These are phyloP conservation scores for Earliella scabrosa DNA, from an alignment of 1,284 basidiomycete species.

Conservation along the genomic window DNA sequence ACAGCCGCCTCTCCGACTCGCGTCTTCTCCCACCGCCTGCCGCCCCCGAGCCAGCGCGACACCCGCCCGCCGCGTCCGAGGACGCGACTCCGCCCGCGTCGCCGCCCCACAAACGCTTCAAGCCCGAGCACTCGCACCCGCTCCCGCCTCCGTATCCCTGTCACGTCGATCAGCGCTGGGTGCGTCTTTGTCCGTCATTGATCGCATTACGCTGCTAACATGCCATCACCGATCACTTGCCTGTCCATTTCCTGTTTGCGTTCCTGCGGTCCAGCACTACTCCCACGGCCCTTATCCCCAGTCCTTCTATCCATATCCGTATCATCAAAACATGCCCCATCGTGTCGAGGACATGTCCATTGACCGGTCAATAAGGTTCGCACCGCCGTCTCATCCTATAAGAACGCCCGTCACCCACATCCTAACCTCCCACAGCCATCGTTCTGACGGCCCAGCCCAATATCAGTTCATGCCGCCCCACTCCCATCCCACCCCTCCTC, in stretches of 20 bases:
- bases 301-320: conserved; percentile 29
- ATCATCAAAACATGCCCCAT: conserved; percentile 46
- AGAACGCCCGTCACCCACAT: conserved; percentile 25
- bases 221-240: conserved; percentile 25
- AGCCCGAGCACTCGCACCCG: conserved; percentile 14
- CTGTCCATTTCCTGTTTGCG: conserved; percentile 3
- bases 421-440: conserved; percentile 38
- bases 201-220: conserved; percentile 26
- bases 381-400: conserved; percentile 28
- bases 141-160: conserved; percentile 21
- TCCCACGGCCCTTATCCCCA: conserved; percentile 25
- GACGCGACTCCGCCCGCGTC: conserved; percentile 15
- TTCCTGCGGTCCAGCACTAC: conserved; percentile 20
- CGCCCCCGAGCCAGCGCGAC: conserved; percentile 4
- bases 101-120: conserved; percentile 24
- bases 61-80: background rate
- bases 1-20: conserved; percentile 22
- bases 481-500: conserved; percentile 54
- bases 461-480: conserved; percentile 41
- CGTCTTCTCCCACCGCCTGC: conserved; percentile 14
- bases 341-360: conserved; percentile 48
- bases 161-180: conserved; percentile 29
- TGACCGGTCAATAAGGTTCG: conserved; percentile 46
- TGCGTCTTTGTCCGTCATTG: conserved; percentile 21
- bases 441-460: conserved; percentile 43